Evolutionary conservation across 768 basidiomycete species (phyloP).

Genomic region (Podaxis carcinomalis): DNA sequence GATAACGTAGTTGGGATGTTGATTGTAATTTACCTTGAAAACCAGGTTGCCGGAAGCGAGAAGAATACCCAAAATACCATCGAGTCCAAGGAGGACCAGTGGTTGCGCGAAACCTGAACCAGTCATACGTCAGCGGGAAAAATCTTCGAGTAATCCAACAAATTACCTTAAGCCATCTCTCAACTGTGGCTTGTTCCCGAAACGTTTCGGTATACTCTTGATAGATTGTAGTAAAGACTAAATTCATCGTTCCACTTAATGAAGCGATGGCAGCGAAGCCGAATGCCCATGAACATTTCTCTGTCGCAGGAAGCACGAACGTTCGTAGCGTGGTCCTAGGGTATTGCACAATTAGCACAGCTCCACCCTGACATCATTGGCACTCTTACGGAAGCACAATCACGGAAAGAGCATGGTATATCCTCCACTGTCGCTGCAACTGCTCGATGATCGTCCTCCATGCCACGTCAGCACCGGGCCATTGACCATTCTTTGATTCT

Average conservation of each 20-base stretch:
- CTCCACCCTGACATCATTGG: not conserved
- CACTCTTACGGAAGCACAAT: not conserved
- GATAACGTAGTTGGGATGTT: too few species aligned
- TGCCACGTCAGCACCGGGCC: too few species aligned
- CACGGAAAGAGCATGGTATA: not conserved
- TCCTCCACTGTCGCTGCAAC: not conserved
- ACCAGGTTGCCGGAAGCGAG: not conserved
- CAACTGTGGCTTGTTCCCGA: not conserved
- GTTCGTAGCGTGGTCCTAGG: not conserved
- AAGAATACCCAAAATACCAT: not conserved
- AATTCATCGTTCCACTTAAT: not conserved
- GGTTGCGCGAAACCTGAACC: not conserved
- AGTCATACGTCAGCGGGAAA: not conserved
- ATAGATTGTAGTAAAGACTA: not conserved
- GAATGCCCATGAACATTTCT: not conserved
- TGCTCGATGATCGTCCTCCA: not conserved
- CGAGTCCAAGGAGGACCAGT: not conserved
- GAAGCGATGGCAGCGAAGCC: not conserved
- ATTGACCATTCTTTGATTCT: not conserved
- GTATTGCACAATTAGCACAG: not conserved
- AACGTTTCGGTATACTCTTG: not conserved
- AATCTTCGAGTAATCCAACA: not conserved
- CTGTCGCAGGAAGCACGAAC: not conserved
- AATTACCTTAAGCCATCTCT: not conserved
- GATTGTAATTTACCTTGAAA: not conserved